Percentiles rank a stretch among this genome's conserved stretches.
Conservation (phyloP, 2,329 filamentous ascomycete genomes). For the Venturia asperata region DNA sequence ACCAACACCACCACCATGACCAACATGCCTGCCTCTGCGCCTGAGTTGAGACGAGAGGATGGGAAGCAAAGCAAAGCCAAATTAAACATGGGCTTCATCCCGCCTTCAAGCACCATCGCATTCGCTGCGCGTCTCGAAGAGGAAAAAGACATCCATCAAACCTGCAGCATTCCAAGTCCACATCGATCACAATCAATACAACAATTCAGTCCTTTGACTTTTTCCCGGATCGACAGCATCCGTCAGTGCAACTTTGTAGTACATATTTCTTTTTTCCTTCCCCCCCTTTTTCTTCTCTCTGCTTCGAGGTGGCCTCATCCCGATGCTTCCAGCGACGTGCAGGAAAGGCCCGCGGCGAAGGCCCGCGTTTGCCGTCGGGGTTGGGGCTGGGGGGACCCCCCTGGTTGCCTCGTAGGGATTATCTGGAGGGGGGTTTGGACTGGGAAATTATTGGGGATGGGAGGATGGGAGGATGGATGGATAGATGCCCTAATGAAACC, state of each 20-base stretch:
- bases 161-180: background rate
- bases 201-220: too few species aligned
- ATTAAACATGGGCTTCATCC: background rate
- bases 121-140: too few species aligned
- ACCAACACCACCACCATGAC: background rate
- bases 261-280: too few species aligned
- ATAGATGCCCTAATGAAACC: background rate
- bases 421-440: background rate
- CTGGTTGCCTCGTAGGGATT: background rate
- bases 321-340: slow-evolving; percentile 7
- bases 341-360: background rate
- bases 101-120: background rate
- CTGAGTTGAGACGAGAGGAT: background rate
- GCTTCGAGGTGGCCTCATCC: background rate
- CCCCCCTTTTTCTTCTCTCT: background rate
- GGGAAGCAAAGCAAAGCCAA: background rate
- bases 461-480: too few species aligned
- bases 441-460: too few species aligned
- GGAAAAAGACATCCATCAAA: too few species aligned
- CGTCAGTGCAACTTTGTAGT: too few species aligned
- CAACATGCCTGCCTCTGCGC: background rate
- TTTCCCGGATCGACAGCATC: too few species aligned
- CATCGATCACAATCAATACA: too few species aligned
- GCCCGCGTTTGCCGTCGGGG: background rate
- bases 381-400: too few species aligned